phyloP scores from a whole-genome alignment of 345 rosid species.

The Arabis hirsuta region DNA sequence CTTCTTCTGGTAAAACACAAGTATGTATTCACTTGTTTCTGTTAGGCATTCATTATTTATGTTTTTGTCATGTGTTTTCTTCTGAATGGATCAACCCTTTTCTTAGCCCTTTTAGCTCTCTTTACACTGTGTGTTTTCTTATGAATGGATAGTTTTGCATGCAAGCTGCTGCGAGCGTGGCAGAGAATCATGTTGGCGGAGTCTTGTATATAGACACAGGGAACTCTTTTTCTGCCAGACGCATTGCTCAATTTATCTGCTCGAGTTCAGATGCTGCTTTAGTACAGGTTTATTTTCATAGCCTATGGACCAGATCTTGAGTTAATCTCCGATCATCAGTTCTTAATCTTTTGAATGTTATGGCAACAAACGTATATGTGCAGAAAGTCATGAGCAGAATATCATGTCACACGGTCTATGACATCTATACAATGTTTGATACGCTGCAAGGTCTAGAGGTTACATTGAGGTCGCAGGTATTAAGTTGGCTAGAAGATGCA shows the following conservation, averaged over 20 bases:
- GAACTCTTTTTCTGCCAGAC: constrained; percentile 77
- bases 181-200: constrained; percentile 49
- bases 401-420: constrained; percentile 63
- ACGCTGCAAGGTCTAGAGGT: constrained; percentile 59
- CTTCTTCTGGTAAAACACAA: constrained; percentile 92
- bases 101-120: neutral
- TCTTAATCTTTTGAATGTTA: neutral
- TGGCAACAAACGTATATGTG: constrained; percentile 39
- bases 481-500: constrained; percentile 22
- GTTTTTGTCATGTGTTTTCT: constrained; percentile 3
- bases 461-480: constrained; percentile 63
- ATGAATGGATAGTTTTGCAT: constrained; percentile 61
- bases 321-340: neutral
- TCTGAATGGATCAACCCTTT: constrained; percentile 18
- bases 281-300: constrained; percentile 46
- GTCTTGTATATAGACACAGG: constrained; percentile 77
- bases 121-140: constrained; percentile 26
- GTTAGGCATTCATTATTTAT: neutral
- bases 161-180: constrained; percentile 61
- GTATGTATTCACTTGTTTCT: constrained; percentile 43
- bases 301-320: neutral
- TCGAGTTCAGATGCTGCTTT: constrained; percentile 42
- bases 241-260: constrained; percentile 55
- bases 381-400: constrained; percentile 66
- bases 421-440: constrained; percentile 69